Evolutionary conservation across 345 rosid species (phyloP).

Genomic region (Anastatica hierochuntica): DNA sequence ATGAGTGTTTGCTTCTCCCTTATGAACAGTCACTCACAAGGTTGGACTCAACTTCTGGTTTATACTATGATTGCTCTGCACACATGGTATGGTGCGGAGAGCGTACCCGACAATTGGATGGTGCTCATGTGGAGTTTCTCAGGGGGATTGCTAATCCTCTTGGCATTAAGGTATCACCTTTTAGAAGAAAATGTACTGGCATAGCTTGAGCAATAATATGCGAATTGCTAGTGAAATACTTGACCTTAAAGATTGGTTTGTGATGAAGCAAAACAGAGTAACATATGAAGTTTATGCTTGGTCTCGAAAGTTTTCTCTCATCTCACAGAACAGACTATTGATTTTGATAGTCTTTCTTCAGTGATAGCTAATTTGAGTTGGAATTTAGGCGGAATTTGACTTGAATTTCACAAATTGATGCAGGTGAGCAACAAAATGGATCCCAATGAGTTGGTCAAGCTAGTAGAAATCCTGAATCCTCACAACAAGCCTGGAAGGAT

Average conservation of each 20-base stretch:
- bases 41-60: conserved; percentile 49
- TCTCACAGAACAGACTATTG: background rate
- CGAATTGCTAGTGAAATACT: background rate
- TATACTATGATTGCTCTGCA: conserved; percentile 52
- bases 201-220: background rate
- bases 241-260: background rate
- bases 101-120: conserved; percentile 53
- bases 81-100: conserved; percentile 65
- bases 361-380: background rate
- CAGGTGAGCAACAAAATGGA: conserved; percentile 64
- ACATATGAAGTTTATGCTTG: background rate
- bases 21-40: conserved; percentile 54
- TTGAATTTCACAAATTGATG: conserved; percentile 1
- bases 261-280: conserved; percentile 3
- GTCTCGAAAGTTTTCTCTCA: background rate
- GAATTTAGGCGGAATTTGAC: too few species aligned
- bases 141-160: conserved; percentile 56
- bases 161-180: conserved; percentile 40
- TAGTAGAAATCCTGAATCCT: conserved; percentile 47
- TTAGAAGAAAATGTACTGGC: background rate
- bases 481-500: conserved; percentile 51
- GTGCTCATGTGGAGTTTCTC: conserved; percentile 53
- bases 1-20: conserved; percentile 56
- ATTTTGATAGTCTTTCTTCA: too few species aligned
- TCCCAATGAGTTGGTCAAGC: conserved; percentile 50